Conservation (phyloP, 176 grass and related monocot genomes). For the Musa troglodytarum region DNA sequence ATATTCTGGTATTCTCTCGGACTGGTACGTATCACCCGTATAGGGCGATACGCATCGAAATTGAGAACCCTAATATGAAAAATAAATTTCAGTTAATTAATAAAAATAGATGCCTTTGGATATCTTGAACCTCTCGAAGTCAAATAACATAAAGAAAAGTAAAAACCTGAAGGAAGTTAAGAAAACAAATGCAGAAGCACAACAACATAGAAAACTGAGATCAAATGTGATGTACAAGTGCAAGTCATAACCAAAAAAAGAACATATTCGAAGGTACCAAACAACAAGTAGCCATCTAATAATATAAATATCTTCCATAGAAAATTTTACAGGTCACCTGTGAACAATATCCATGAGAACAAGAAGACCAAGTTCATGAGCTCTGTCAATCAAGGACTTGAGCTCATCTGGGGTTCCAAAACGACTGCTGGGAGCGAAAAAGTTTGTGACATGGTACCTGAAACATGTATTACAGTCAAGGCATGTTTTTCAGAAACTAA, state of each 20-base stretch:
- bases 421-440: slow-evolving; percentile 92
- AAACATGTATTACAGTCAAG: background rate
- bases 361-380: slow-evolving; percentile 83
- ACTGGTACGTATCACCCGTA: too few relatives aligned
- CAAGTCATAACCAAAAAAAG: background rate
- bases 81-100: too few relatives aligned
- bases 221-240: background rate
- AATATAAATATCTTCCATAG: background rate
- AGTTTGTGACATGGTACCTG: slow-evolving; percentile 99
- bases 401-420: slow-evolving; percentile 97
- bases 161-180: background rate
- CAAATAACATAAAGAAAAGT: background rate
- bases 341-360: slow-evolving; percentile 99
- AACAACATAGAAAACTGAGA: too few relatives aligned
- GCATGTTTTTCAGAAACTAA: too few relatives aligned
- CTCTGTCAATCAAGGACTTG: slow-evolving; percentile 94
- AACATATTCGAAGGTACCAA: background rate
- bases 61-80: too few relatives aligned
- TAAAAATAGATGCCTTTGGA: too few relatives aligned
- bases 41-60: too few relatives aligned
- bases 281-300: background rate
- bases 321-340: slow-evolving; percentile 42
- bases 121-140: background rate
- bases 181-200: background rate
- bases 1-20: too few relatives aligned